These are phyloP conservation scores for Benincasa hispida DNA, from an alignment of 306 rosid species.

Conservation along the genomic window DNA sequence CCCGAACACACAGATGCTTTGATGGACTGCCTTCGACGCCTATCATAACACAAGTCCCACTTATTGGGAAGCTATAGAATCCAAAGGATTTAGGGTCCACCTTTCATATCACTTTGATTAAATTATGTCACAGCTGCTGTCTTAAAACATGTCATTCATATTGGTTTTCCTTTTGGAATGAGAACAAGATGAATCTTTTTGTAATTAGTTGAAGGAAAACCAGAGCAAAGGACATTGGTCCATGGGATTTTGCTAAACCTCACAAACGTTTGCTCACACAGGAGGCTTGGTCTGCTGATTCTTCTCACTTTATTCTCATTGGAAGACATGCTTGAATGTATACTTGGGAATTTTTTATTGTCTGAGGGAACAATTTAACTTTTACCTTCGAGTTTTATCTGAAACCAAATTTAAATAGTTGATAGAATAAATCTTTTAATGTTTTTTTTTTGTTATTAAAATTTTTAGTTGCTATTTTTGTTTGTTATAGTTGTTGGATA, in stretches of 20 bases:
- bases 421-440: too few species aligned
- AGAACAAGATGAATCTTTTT: not conserved
- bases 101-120: not conserved
- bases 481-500: not conserved
- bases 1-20: conserved; percentile 73
- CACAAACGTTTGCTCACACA: not conserved
- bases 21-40: conserved; percentile 47
- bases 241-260: not conserved
- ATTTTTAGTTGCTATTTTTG: not conserved
- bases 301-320: too few species aligned
- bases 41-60: conserved; percentile 5
- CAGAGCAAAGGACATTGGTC: not conserved
- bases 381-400: too few species aligned
- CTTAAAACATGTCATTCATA: not conserved
- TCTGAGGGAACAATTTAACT: too few species aligned
- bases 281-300: not conserved
- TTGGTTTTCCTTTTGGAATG: not conserved
- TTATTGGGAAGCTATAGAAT: not conserved
- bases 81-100: not conserved
- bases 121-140: not conserved
- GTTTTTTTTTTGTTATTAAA: too few species aligned
- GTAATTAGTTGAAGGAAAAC: not conserved
- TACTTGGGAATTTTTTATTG: too few species aligned
- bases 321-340: too few species aligned
- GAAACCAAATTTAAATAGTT: too few species aligned